Percentiles rank a stretch among this genome's conserved stretches.
Evolutionary conservation across 352 stramenopile species (phyloP).

Genomic region (Aphanomyces cochlioides): DNA sequence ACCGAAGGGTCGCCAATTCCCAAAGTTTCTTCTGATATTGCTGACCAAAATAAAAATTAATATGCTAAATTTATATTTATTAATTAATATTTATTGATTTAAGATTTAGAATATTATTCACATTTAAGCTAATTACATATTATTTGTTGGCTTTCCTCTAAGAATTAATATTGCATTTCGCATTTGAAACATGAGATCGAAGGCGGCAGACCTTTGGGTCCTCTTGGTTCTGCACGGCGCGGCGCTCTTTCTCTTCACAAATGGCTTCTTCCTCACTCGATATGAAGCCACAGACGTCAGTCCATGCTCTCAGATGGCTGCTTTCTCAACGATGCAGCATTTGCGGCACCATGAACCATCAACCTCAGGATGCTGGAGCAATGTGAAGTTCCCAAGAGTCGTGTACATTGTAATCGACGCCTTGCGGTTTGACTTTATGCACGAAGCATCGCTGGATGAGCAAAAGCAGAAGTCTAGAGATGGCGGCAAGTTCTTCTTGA

Average conservation of each 20-base stretch:
- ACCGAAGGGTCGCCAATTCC: no score
- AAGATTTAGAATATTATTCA: neutral
- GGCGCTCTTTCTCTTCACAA: constrained; percentile 78
- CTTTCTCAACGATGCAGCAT: neutral
- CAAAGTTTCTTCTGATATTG: no score
- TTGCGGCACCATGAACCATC: constrained; percentile 8
- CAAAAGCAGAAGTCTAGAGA: constrained; percentile 5
- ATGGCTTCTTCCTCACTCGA: constrained; percentile 86
- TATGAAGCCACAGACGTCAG: constrained; percentile 77
- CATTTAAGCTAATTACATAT: constrained; percentile 2
- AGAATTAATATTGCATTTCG: neutral
- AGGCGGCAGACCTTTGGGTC: neutral
- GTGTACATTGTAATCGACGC: constrained; percentile 96
- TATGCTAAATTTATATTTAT: neutral
- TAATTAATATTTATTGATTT: constrained; percentile 10
- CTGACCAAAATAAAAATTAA: neutral
- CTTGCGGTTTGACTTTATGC: constrained; percentile 95
- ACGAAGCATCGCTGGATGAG: constrained; percentile 30
- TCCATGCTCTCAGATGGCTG: constrained; percentile 36
- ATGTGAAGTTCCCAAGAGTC: constrained; percentile 69
- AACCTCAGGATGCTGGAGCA: constrained; percentile 62
- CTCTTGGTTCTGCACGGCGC: constrained; percentile 46
- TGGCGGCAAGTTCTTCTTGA: constrained; percentile 55
- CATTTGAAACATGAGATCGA: constrained; percentile 13
- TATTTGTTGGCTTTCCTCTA: neutral